Conservation (phyloP, 169 alveolate species). For the Blepharisma undulans region DNA sequence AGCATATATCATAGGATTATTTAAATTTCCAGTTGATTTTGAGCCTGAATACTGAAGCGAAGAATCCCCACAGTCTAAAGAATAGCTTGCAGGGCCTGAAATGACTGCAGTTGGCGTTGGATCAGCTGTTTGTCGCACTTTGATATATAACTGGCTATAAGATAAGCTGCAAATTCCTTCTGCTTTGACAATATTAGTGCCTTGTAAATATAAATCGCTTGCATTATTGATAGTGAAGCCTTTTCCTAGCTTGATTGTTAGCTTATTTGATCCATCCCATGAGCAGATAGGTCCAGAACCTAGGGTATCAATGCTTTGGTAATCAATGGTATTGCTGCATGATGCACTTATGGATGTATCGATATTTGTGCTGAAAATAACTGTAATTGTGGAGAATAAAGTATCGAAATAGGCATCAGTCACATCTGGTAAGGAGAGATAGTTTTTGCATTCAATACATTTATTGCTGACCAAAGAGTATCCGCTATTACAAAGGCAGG, state of each 20-base stretch:
- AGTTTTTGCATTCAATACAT: background rate
- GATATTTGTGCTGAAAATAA: background rate
- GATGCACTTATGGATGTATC: background rate
- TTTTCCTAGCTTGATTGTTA: background rate
- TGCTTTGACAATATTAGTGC: background rate
- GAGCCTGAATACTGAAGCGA: background rate
- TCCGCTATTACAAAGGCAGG: background rate
- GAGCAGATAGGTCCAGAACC: background rate
- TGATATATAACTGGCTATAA: background rate
- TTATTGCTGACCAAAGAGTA: background rate
- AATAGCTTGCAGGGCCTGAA: background rate
- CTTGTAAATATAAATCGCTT: background rate
- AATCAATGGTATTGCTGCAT: background rate
- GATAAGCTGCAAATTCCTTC: background rate
- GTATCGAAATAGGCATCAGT: background rate
- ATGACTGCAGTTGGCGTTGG: background rate
- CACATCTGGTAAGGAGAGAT: background rate
- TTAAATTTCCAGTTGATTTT: background rate
- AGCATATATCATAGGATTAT: background rate
- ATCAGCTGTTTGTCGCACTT: background rate
- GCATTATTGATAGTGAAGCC: background rate
- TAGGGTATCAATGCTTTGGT: background rate
- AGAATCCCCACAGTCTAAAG: background rate
- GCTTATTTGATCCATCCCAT: background rate
- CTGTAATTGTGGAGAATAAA: background rate